Evolutionary conservation across 345 rosid species (phyloP), one percentile per base, ranked within the genome.

Genomic region (Euphorbia peplus): DNA sequence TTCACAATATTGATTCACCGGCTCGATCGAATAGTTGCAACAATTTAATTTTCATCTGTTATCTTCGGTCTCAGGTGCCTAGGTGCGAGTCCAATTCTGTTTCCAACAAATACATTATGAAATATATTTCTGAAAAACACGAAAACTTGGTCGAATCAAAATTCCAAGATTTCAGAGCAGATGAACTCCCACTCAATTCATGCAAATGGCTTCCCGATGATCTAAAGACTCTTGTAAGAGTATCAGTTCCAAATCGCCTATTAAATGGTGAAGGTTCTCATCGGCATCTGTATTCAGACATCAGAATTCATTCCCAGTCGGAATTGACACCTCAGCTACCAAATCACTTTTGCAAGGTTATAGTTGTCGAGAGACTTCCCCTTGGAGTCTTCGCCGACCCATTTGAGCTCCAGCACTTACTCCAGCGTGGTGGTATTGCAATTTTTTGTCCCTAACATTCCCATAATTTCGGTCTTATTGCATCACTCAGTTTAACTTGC

Each of bases 181-280:
- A 55, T 2, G 68, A 79, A 68, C 85, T 76, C 64, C 73, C 53
- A 4, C 57, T 37, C 50, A 51, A 78, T 70, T 64, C 79, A 30
- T 79, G 85, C 37, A 47, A 82, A 60, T 32, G 42, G 59, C 72
- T 62, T 53, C 76, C 74, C 9, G 66, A 70, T 56, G 70, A 80
- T 64, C 48, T 16, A 44, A 60, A 62, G 60, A 32, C 26, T 64
- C 64, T 47, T 56, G 60, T 74, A 26, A 70, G 50, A 56, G 70
- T 77, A 30, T 77, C 84, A 48, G 63, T 82, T 72, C 64, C 78
- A n/a, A 19, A 78, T 30, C 88, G 78, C 70, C 51, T 59, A 66
- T 74, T 91, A 66, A 73, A 76, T 4, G 97, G 97, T 47, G 97
- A 95, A 79, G 99, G 97, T 63, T 89, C 95, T 67, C 99, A 91